phyloP scores from a whole-genome alignment of 129 eudicot species.

The Logfia minima region DNA sequence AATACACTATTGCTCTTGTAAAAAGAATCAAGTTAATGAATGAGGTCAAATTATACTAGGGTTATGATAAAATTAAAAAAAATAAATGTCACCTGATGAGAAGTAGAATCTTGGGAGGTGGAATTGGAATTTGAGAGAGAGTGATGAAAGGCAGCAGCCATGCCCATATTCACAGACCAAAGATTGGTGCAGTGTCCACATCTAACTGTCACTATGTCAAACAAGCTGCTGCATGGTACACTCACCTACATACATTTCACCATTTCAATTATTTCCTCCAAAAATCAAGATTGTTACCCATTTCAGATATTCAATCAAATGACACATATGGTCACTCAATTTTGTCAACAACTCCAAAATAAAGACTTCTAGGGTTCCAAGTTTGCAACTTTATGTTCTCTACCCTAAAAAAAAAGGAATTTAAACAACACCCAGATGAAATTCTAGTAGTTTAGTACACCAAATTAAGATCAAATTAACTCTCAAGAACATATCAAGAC shows the following conservation, averaged over 20 bases:
- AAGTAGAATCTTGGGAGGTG: conserved; percentile 40
- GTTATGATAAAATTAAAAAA: neutral
- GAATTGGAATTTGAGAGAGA: conserved; percentile 43
- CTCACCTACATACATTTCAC: conserved; percentile 61
- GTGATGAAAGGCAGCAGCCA: conserved; percentile 71
- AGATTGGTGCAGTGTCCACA: conserved; percentile 96
- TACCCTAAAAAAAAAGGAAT: conserved; percentile 23
- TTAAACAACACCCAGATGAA: neutral
- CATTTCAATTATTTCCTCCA: conserved; percentile 31
- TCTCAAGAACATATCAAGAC: neutral
- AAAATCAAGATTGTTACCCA: conserved; percentile 28
- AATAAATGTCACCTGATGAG: conserved; percentile 34
- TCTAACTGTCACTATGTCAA: conserved; percentile 90
- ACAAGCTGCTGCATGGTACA: conserved; percentile 93
- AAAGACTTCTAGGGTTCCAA: conserved; percentile 31
- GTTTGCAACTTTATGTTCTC: conserved; percentile 21
- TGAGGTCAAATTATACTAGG: neutral
- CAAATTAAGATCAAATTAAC: neutral
- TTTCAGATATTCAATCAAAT: conserved; percentile 29
- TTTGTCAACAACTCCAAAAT: conserved; percentile 31
- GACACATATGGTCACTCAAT: conserved; percentile 9
- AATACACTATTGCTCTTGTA: no score
- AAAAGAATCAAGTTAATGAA: no score
- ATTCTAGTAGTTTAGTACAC: neutral
- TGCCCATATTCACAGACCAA: conserved; percentile 92